Evolutionary conservation across 2,329 filamentous ascomycete species (phyloP).

Genomic region (Calonectria leucothoes): DNA sequence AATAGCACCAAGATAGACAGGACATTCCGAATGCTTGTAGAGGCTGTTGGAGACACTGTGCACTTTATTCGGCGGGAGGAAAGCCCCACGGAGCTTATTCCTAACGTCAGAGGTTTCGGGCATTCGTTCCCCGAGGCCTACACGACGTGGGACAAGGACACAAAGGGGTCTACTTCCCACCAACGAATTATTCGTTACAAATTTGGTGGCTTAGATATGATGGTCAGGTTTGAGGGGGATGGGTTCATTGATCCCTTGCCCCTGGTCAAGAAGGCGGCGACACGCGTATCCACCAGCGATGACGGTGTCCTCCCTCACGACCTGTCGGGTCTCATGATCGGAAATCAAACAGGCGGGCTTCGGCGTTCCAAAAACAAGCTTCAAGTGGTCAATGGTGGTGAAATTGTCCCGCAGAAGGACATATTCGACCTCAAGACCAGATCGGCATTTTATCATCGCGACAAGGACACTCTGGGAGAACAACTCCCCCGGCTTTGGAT

Average conservation of each 20-base stretch:
- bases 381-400: slow-evolving; percentile 39
- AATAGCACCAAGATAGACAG: slow-evolving; percentile 56
- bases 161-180: slow-evolving; percentile 68
- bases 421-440: slow-evolving; percentile 61
- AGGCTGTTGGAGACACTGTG: slow-evolving; percentile 65
- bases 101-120: slow-evolving; percentile 68
- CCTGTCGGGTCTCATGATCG: slow-evolving; percentile 21
- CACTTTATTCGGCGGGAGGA: slow-evolving; percentile 74
- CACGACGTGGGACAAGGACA: slow-evolving; percentile 69
- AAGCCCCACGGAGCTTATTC: slow-evolving; percentile 66
- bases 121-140: slow-evolving; percentile 75
- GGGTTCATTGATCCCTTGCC: slow-evolving; percentile 35
- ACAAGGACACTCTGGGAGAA: slow-evolving; percentile 42
- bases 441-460: slow-evolving; percentile 27
- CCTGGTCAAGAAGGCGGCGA: background rate
- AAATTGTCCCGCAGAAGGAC: slow-evolving; percentile 42
- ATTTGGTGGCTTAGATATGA: slow-evolving; percentile 55
- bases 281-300: background rate
- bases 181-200: slow-evolving; percentile 71
- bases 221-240: slow-evolving; percentile 44
- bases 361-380: background rate
- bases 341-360: background rate
- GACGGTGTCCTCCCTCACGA: background rate
- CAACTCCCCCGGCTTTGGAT: slow-evolving; percentile 58
- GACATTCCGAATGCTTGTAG: slow-evolving; percentile 69